phyloP scores from a whole-genome alignment of 306 rosid genomes.

The Coriaria nepalensis region DNA sequence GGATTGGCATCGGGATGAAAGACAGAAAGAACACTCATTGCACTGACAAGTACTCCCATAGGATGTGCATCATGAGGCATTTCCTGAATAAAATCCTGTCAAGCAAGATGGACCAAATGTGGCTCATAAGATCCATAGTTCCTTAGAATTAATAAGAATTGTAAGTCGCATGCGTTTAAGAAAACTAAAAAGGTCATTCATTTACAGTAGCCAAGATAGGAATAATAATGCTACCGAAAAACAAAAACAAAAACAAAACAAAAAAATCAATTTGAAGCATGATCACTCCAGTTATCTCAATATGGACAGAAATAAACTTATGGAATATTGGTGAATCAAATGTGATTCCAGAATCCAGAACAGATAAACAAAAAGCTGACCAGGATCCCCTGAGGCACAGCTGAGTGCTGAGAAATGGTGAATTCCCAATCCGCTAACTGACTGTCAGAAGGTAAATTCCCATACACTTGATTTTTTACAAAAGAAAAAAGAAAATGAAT shows the following conservation, averaged over 20 bases:
- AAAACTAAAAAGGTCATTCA: too few relatives aligned
- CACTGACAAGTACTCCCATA: constrained; percentile 81
- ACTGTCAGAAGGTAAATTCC: constrained; percentile 69
- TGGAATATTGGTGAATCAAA: too few relatives aligned
- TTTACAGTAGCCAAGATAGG: too few relatives aligned
- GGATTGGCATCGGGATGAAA: constrained; percentile 91
- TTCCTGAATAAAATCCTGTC: constrained; percentile 68
- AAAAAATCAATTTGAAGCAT: too few relatives aligned
- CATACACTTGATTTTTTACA: constrained; percentile 38
- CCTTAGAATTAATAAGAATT: too few relatives aligned
- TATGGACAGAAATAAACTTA: too few relatives aligned
- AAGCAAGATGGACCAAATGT: constrained; percentile 8
- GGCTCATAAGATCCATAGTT: too few relatives aligned
- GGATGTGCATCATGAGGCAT: constrained; percentile 99
- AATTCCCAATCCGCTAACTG: constrained; percentile 77
- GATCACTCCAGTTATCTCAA: too few relatives aligned
- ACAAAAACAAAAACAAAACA: too few relatives aligned
- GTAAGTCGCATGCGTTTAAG: too few relatives aligned
- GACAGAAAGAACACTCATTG: constrained; percentile 73
- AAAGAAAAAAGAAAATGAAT: constrained; percentile 4
- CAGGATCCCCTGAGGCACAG: constrained; percentile 81
- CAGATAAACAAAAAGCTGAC: constrained; percentile 20
- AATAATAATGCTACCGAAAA: too few relatives aligned
- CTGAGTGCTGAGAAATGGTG: constrained; percentile 75
- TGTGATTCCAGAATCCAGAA: too few relatives aligned